Evolutionary conservation across 352 stramenopile genomes (phyloP).

Genomic region (Pythium utonaiense): DNA sequence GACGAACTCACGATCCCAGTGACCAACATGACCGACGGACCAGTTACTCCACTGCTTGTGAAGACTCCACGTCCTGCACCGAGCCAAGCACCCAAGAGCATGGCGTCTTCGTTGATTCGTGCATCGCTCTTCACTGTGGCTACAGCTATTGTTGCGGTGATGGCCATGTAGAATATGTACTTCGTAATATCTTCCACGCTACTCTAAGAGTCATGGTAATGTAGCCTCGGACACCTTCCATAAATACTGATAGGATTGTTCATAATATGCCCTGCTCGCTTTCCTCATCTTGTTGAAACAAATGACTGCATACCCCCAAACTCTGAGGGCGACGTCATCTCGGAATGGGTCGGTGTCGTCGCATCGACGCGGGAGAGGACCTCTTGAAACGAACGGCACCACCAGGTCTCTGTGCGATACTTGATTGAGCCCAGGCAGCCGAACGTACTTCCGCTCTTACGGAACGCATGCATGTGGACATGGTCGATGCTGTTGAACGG

Average conservation of each 20-base stretch:
- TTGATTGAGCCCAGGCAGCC: conserved; percentile 74
- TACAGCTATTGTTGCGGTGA: not conserved
- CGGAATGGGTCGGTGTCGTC: not conserved
- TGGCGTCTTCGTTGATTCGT: not conserved
- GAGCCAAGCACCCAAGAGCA: not conserved
- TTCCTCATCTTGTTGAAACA: conserved; percentile 7
- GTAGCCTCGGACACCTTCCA: no score
- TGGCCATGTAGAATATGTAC: not conserved
- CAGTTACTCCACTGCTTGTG: not conserved
- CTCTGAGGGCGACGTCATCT: not conserved
- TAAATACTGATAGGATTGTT: no score
- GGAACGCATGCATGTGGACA: conserved; percentile 88
- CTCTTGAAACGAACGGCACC: conserved; percentile 79
- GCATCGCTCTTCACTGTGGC: not conserved
- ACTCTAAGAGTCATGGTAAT: no score
- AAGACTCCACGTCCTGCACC: conserved; percentile 1
- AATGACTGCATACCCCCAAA: conserved; percentile 1
- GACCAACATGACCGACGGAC: conserved; percentile 17
- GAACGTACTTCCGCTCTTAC: conserved; percentile 47
- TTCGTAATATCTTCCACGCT: no score
- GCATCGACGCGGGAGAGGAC: conserved; percentile 41
- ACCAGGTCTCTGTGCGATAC: conserved; percentile 85
- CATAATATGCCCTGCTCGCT: no score
- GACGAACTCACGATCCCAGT: conserved; percentile 31
- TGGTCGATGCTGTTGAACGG: conserved; percentile 90